A percentile compares a stretch with the other conserved stretches of the same genome.
These are phyloP conservation scores for Aspergillus sp. DNA, from an alignment of 2,329 filamentous ascomycete genomes.

Conservation along the genomic window DNA sequence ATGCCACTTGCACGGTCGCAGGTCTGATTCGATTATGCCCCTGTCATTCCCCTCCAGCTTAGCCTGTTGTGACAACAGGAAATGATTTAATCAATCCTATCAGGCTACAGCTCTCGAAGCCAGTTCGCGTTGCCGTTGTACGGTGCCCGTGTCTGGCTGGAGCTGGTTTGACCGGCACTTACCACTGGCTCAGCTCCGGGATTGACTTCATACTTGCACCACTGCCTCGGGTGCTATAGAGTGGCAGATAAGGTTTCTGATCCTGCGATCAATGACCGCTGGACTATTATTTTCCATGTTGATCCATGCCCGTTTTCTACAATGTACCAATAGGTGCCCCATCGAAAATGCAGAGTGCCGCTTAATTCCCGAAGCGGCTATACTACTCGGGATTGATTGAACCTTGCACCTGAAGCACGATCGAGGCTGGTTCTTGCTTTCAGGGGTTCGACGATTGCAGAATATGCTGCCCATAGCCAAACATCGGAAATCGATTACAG, in stretches of 20 bases:
- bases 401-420: not conserved
- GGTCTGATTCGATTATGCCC: not conserved
- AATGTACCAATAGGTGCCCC: not conserved
- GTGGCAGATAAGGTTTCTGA: not conserved
- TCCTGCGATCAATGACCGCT: not conserved
- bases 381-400: not conserved
- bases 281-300: not conserved
- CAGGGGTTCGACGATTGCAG: not conserved
- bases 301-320: not conserved
- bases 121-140: not conserved
- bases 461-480: not conserved
- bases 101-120: not conserved
- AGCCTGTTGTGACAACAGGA: not conserved
- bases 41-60: not conserved
- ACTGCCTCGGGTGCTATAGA: constrained; percentile 1
- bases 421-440: not conserved
- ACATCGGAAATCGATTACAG: not conserved
- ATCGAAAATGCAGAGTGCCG: not conserved
- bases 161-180: not conserved
- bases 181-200: not conserved
- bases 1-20: not conserved
- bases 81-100: not conserved
- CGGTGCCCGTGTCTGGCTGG: not conserved
- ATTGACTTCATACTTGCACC: constrained; percentile 20
- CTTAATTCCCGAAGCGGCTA: not conserved